phyloP scores from a whole-genome alignment of 2,329 filamentous ascomycete genomes.

The Aspergillus hiratsukae region DNA sequence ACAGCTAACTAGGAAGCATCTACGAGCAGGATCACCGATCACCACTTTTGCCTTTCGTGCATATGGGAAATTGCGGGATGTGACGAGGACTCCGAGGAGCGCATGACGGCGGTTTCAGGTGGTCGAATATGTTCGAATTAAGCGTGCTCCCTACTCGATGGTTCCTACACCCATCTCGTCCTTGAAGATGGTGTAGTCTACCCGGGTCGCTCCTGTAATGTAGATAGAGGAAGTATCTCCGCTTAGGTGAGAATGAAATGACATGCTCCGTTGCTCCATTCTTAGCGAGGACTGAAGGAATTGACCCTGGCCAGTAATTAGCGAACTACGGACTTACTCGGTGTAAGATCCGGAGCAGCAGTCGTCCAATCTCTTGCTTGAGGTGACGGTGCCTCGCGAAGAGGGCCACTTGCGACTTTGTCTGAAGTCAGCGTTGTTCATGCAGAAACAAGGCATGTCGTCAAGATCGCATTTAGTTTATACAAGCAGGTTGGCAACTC shows the following conservation, averaged over 20 bases:
- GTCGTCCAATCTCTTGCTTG: not conserved
- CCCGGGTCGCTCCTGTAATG: not conserved
- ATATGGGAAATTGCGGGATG: slow-evolving; percentile 3
- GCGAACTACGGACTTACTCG: not conserved
- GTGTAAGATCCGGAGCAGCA: not conserved
- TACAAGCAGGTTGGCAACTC: not conserved
- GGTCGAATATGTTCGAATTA: not conserved
- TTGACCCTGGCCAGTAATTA: not conserved
- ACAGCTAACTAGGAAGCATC: not conserved
- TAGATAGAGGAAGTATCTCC: not conserved
- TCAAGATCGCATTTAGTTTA: not conserved
- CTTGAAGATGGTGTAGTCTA: not conserved
- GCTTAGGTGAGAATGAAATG: not conserved
- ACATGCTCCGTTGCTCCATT: not conserved
- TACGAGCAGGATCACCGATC: too few relatives aligned
- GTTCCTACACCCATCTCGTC: not conserved
- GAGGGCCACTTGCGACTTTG: not conserved
- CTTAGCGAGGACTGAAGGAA: not conserved
- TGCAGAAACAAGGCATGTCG: not conserved
- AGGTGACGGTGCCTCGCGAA: not conserved
- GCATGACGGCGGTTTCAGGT: slow-evolving; percentile 14
- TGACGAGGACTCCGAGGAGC: slow-evolving; percentile 4
- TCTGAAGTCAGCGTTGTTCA: not conserved
- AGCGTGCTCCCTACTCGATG: not conserved
- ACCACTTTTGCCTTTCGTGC: not conserved